Conservation (phyloP, 2,329 filamentous ascomycete species). For the Passalora sequoiae region DNA sequence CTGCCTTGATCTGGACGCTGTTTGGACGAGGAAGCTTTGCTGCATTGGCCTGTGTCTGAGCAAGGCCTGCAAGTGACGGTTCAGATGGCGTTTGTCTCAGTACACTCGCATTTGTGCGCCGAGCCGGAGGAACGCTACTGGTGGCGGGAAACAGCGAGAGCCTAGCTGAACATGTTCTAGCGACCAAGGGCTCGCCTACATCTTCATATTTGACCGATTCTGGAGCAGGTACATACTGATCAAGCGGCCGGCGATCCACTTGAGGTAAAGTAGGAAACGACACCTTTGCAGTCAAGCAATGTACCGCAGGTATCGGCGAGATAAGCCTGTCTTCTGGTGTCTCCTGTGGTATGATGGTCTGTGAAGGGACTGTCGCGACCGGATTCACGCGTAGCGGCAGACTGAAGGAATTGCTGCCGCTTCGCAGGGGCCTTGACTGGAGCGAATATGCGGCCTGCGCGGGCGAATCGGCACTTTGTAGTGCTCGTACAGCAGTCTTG, state of each 20-base stretch:
- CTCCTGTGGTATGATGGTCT: constrained; percentile 6
- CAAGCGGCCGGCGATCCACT: too few relatives aligned
- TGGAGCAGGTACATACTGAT: too few relatives aligned
- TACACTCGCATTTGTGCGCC: constrained; percentile 2
- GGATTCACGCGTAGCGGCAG: constrained; percentile 35
- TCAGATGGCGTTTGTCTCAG: constrained; percentile 15
- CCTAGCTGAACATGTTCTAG: too few relatives aligned
- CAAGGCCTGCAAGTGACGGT: constrained; percentile 1
- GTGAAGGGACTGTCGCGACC: constrained; percentile 21
- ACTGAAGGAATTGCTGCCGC: constrained; percentile 25
- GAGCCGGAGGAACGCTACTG: not conserved
- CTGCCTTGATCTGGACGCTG: constrained; percentile 42
- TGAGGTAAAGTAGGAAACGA: too few relatives aligned
- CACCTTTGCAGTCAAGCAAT: constrained; percentile 24
- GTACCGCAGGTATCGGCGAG: constrained; percentile 23
- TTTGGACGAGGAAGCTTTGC: constrained; percentile 37
- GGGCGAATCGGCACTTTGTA: not conserved
- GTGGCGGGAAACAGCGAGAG: constrained; percentile 22
- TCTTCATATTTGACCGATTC: too few relatives aligned
- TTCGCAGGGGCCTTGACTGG: constrained; percentile 13
- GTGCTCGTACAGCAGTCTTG: not conserved
- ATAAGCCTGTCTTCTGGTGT: constrained; percentile 12
- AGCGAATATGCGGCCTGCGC: not conserved
- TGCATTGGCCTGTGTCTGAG: constrained; percentile 5
- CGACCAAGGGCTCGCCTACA: too few relatives aligned